Base-by-base conservation (phyloP, 2,329 filamentous ascomycete genomes). In the Thelonectria discophora region DNA sequence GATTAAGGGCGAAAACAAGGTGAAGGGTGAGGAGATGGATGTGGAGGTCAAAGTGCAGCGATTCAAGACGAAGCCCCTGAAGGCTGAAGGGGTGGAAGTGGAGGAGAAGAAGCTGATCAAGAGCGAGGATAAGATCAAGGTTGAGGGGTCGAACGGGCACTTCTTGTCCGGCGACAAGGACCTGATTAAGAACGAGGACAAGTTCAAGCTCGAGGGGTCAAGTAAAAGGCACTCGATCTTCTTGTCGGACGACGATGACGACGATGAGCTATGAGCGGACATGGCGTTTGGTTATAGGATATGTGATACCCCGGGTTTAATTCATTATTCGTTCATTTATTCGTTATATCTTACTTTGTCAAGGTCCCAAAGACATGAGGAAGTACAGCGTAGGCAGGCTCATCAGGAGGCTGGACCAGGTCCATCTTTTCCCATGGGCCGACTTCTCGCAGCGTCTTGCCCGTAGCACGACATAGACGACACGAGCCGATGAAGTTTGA, bases 301-400 rank as follows among this genome's bases (percentile, higher is more conserved):
- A 39, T 60, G 45, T 58, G 68, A 75, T 74, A 74, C 68, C 68
- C 70, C 50, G 17, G 57, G 42, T 13, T 10, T 17, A 17, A 17
- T 18, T 43, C 3, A 8, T 42, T 17, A 12, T 34, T 20, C 40
- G 13, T 42, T 9, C 34, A 37, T 13, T 15, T 13, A 11, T 37
- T 37, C 11, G 3, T 37, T 37, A 6, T 45, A 17, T 11, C 13
- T 72, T 71, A 86, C 62, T 87, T 87, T 0, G 81, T 85, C 53
- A 86, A 72, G 0, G 81, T 79, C 3, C 85, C 85, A 17, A 81
- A 63, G n/a, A 84, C 71, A 53, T 86, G 84, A 24, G 84, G 85
- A 13, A 84, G 62, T 2, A 74, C 61, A 1, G 76, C 65, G 52
- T 77, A 83, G 74, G 80, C 81, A 3, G 74, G 74, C 66, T 84